Percentiles rank a stretch among this genome's conserved stretches.
Evolutionary conservation across 2,329 filamentous ascomycete species (phyloP).

Genomic region (Beauveria sp.): DNA sequence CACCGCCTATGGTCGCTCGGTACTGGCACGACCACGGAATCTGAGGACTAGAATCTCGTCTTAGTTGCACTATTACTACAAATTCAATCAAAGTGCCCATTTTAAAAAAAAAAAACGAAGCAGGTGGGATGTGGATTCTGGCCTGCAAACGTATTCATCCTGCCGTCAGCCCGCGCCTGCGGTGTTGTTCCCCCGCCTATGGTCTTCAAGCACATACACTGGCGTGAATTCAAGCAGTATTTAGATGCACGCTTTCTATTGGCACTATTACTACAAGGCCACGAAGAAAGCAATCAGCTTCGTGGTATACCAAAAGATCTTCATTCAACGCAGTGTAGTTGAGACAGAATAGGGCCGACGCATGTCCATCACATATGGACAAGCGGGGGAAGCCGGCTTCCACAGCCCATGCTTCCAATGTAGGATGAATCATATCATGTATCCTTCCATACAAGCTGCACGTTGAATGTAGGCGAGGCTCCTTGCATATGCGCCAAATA

Average conservation of each 20-base stretch:
- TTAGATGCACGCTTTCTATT: not conserved
- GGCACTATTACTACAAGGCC: not conserved
- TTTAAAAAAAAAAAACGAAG: too few species aligned
- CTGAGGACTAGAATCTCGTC: not conserved
- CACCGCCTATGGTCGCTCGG: not conserved
- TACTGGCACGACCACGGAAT: not conserved
- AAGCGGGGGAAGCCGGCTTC: not conserved
- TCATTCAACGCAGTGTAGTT: not conserved
- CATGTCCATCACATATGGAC: not conserved
- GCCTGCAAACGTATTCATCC: not conserved
- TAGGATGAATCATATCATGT: slow-evolving; percentile 1
- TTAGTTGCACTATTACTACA: not conserved
- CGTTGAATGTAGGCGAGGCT: slow-evolving; percentile 34
- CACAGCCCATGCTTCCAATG: not conserved
- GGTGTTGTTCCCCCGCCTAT: not conserved
- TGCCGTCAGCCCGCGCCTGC: not conserved
- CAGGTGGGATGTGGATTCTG: not conserved
- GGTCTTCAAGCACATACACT: not conserved
- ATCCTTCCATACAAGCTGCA: slow-evolving; percentile 30
- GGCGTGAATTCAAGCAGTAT: not conserved
- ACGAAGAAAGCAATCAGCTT: too few species aligned
- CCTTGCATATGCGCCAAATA: slow-evolving; percentile 60
- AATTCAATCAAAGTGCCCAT: not conserved
- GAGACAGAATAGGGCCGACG: not conserved
- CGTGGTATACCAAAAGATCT: not conserved